Evolutionary conservation across 108 stramenopile genomes (phyloP).

Genomic region (Cyclotella kingstonii): DNA sequence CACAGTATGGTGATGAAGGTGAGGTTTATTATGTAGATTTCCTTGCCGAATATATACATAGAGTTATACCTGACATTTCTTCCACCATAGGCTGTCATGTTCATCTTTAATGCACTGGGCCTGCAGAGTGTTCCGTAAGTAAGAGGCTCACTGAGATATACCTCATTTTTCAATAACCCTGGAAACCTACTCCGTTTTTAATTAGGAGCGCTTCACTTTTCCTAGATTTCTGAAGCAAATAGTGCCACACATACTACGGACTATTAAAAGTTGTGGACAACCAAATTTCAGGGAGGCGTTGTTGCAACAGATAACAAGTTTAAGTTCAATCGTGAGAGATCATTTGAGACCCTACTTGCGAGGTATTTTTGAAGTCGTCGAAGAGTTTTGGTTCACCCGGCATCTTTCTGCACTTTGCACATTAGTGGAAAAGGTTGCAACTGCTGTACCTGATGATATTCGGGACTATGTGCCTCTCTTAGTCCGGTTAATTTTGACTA

Average conservation of each 20-base stretch:
- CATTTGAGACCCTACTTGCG: slow-evolving; percentile 87
- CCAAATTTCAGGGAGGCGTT: slow-evolving; percentile 86
- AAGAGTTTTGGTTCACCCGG: slow-evolving; percentile 84
- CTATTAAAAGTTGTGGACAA: slow-evolving; percentile 74
- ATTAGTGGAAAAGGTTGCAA: slow-evolving; percentile 81
- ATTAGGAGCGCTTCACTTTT: not conserved
- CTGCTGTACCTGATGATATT: slow-evolving; percentile 84
- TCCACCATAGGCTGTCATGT: slow-evolving; percentile 70
- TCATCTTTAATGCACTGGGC: slow-evolving; percentile 91
- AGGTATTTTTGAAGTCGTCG: slow-evolving; percentile 87
- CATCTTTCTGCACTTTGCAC: slow-evolving; percentile 86
- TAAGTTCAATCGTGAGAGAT: slow-evolving; percentile 85
- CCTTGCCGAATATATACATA: not conserved
- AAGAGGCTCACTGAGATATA: not conserved
- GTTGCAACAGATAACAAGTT: slow-evolving; percentile 82
- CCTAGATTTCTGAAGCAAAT: slow-evolving; percentile 9
- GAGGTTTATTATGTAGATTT: slow-evolving; percentile 10
- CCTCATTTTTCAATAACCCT: too few species aligned
- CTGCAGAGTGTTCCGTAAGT: slow-evolving; percentile 86
- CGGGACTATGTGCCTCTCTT: slow-evolving; percentile 71
- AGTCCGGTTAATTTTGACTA: slow-evolving; percentile 62
- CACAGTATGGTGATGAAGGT: slow-evolving; percentile 91
- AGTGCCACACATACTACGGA: slow-evolving; percentile 85
- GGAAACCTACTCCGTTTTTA: too few species aligned
- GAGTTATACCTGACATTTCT: not conserved